Conservation (phyloP, 2,329 filamentous ascomycete species). For the Coniosporium tulheliwenetii region DNA sequence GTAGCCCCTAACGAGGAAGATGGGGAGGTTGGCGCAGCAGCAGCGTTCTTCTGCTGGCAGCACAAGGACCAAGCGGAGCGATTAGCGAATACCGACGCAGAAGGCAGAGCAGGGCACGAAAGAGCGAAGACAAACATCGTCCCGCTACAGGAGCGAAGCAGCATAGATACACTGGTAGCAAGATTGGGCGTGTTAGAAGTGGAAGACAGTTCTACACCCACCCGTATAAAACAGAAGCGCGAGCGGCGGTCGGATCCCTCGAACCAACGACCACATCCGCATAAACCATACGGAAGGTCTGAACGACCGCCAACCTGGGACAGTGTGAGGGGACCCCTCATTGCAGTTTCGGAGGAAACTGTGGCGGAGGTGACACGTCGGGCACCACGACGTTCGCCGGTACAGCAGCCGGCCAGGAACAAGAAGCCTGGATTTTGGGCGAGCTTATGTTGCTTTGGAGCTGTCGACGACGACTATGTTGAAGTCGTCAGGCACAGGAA, state of each 20-base stretch:
- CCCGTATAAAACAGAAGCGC: constrained; percentile 12
- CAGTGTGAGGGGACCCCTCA: constrained; percentile 27
- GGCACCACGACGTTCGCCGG: constrained; percentile 8
- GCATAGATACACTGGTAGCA: constrained; percentile 75
- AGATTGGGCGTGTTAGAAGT: constrained; percentile 61
- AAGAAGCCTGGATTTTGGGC: constrained; percentile 23
- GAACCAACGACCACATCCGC: too few relatives aligned
- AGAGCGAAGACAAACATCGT: constrained; percentile 27
- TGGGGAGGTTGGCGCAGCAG: constrained; percentile 36
- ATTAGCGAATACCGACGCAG: background rate
- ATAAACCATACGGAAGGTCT: constrained; percentile 3
- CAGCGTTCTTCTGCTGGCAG: constrained; percentile 76
- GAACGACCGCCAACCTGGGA: constrained; percentile 28
- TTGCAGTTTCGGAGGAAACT: constrained; percentile 24
- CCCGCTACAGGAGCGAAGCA: constrained; percentile 51
- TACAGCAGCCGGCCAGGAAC: constrained; percentile 7
- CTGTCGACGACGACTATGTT: constrained; percentile 23
- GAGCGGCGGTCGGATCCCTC: too few relatives aligned
- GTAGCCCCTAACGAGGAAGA: constrained; percentile 32
- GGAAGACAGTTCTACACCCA: constrained; percentile 7
- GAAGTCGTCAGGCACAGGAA: constrained; percentile 26
- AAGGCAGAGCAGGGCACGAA: constrained; percentile 3
- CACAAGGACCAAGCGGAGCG: constrained; percentile 70
- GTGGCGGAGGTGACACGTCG: constrained; percentile 10
- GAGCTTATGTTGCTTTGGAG: constrained; percentile 23